Base-by-base conservation (phyloP, 164 flowering plant genomes). In the Stephania yunnanensis region DNA sequence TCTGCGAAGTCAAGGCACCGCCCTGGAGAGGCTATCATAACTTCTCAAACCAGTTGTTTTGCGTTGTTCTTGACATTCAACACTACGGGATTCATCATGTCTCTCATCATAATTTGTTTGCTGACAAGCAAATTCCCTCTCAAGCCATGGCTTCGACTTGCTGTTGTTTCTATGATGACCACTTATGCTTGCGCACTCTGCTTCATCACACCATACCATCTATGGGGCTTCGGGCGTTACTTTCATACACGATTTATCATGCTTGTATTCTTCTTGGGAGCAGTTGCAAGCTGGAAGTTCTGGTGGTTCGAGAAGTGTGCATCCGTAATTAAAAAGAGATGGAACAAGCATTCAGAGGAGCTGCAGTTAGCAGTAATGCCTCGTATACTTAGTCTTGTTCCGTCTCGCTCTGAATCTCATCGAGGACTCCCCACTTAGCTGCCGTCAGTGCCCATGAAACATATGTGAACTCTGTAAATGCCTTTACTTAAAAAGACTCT, bases 81-180 rank as follows among this genome's bases (percentile, higher is more conserved):
- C 42, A 36, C 42, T 1, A 53, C 42, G 3, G 78, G 74, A 11
- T 76, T 71, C 36, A 44, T 50, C 36, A 71, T 48, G 46, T 76
- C 78, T 71, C 71, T 76, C 2, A 19, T 25, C 12, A 76, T 71
- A 36, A 76, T 76, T 22, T 29, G 31, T 8, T n/a, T 71, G 6
- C 70, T 75, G 20, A 69, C 77, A 3, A 69, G 68, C 46, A 69
- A 22, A 36, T 65, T 65, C 31, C 78, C 74, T 25, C 74, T 76
- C 6, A 71, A 46, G 61, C 46, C 74, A 25, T 61, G 68, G 78
- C 44, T 70, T 25, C 36, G 63, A 4, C 58, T 63, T 36, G 42
- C 42, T 36, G 42, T 36, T 36, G 42, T 36, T 36, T 36, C 42
- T 17, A 45, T 76, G 74, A 58, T 69, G 13, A 52, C 77, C 53